Percentiles rank a stretch among this genome's conserved stretches.
Conservation (phyloP, 116 monocot species). For the Thalassia testudinum region DNA sequence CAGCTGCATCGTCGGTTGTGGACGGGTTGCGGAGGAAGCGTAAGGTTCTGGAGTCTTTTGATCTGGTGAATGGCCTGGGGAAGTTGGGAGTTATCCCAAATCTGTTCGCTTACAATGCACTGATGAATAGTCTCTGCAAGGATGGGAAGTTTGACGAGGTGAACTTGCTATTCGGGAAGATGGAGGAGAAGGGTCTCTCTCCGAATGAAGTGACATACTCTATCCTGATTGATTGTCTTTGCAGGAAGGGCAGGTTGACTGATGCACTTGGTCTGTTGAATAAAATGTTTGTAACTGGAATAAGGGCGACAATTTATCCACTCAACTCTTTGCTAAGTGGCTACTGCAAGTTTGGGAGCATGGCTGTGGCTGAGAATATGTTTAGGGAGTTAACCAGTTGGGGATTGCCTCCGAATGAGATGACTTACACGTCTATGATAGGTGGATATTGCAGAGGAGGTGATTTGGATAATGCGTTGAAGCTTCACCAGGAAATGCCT, state of each 20-base stretch:
- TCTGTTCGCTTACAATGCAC: constrained; percentile 75
- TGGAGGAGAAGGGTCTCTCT: constrained; percentile 43
- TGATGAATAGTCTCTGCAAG: constrained; percentile 76
- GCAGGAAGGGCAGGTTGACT: constrained; percentile 35
- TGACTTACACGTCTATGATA: constrained; percentile 61
- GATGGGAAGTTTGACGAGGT: constrained; percentile 50
- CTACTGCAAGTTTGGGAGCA: constrained; percentile 44
- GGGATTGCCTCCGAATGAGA: constrained; percentile 51
- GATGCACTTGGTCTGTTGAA: constrained; percentile 33
- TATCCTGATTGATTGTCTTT: constrained; percentile 74
- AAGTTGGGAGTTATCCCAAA: constrained; percentile 53
- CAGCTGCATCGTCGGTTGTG: constrained; percentile 44
- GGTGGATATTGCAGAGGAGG: constrained; percentile 55
- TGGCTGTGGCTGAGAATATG: constrained; percentile 36
- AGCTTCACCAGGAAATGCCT: constrained; percentile 60
- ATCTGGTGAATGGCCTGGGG: constrained; percentile 37
- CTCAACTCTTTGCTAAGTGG: constrained; percentile 87
- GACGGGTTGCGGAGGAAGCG: constrained; percentile 57
- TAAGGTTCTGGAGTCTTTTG: constrained; percentile 49
- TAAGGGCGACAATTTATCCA: constrained; percentile 38
- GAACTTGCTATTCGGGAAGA: constrained; percentile 40
- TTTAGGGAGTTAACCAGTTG: constrained; percentile 25
- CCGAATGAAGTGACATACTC: constrained; percentile 81
- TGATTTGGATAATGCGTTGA: constrained; percentile 32
- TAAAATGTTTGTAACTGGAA: constrained; percentile 37